Evolutionary conservation across 805 yeast genomes (phyloP).

Genomic region (Ogataea henricii): DNA sequence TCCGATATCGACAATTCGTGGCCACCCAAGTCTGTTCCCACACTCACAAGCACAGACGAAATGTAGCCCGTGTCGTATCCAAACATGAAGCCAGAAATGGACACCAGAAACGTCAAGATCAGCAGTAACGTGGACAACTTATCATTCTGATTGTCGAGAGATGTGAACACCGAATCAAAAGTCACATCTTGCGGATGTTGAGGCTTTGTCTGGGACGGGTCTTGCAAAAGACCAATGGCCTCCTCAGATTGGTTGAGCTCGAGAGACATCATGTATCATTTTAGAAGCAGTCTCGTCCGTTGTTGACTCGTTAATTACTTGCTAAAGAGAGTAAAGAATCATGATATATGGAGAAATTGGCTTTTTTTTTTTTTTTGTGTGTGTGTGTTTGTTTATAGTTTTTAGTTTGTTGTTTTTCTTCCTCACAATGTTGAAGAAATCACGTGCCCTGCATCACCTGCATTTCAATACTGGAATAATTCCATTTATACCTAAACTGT

Average conservation of each 20-base stretch:
- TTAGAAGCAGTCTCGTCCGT: background rate
- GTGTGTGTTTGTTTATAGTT: too few relatives aligned
- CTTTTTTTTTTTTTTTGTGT: too few relatives aligned
- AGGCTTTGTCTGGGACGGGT: background rate
- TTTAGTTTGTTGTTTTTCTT: too few relatives aligned
- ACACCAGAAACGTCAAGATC: conserved; percentile 49
- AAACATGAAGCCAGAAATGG: conserved; percentile 61
- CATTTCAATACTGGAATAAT: too few relatives aligned
- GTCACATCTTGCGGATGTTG: conserved; percentile 1
- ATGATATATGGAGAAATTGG: too few relatives aligned
- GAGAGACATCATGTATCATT: background rate
- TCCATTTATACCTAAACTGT: too few relatives aligned
- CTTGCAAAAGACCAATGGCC: background rate
- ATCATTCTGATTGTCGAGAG: conserved; percentile 16
- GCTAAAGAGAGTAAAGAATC: too few relatives aligned
- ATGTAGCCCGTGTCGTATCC: conserved; percentile 65
- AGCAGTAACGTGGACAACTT: conserved; percentile 44
- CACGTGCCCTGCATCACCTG: too few relatives aligned
- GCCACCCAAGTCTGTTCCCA: conserved; percentile 48
- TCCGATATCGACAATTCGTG: conserved; percentile 44
- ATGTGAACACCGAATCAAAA: conserved; percentile 16
- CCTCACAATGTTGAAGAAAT: too few relatives aligned
- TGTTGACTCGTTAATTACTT: too few relatives aligned
- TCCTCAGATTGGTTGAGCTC: background rate
- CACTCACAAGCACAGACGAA: conserved; percentile 54